Base-by-base conservation (phyloP, 2,329 filamentous ascomycete genomes). In the Grosmannia serpens region DNA sequence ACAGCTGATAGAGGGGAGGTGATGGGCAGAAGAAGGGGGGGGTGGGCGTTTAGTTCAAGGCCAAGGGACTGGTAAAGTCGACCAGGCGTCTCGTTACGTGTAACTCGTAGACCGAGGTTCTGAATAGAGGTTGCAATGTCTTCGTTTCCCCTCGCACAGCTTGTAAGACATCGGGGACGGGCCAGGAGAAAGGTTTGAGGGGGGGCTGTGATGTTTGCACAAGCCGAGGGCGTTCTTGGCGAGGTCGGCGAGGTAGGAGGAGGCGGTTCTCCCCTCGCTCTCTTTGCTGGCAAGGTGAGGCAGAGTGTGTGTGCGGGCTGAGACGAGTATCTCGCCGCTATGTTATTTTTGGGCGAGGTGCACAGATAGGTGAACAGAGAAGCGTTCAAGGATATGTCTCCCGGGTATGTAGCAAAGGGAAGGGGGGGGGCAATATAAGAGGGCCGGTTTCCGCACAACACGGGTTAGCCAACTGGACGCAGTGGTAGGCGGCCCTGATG, bases 141-240 rank as follows among this genome's bases (percentile, higher is more conserved):
- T 64, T 65, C 66, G 64, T 68, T 69, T 67, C 66, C 65, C 65
- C 64, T 59, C 61, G 63, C 62, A 64, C 60, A 59, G 57, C 62
- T 62, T 62, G 66, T 69, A 66, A 70, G 69, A 71, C 70, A 70
- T 66, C 59, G 63, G 65, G 58, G 61, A 63, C 59, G 51, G 26
- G 35, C 59, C 58, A 38, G 60, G 41, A 44, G 44, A 15, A 27
- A 33, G 15, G 53, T 46, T 33, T 38, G 33, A 29, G 22, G 51
- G 29, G 56, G 38, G 35, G 35, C 41, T 44, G 53, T 35, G 31
- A 24, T 44, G 17, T 44, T 35, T 58, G 57, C 51, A 46, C 27
- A 35, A 50, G 11, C 31, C 1, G 26, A 24, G 55, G 17, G 27
- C 27, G 9, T n/a, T 53, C 26, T 35, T 13, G 50, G 53, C 35